These are phyloP conservation scores for Pythium phragmitis DNA, from an alignment of 352 stramenopile genomes.

Conservation along the genomic window DNA sequence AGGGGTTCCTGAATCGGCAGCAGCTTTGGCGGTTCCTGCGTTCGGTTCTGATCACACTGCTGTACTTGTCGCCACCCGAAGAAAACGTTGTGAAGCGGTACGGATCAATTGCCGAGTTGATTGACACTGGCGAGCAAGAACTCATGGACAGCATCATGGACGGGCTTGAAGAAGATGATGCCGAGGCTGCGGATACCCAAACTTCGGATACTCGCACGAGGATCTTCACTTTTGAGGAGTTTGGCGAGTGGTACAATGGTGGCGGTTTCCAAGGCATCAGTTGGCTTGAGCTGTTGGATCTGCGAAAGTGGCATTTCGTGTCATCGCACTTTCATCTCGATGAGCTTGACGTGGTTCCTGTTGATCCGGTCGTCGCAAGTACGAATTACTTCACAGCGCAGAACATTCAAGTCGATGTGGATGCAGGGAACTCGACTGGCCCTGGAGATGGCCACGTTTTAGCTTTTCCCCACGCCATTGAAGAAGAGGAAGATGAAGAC, in stretches of 20 bases:
- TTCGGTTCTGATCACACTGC: constrained; percentile 70
- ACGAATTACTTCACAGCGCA: constrained; percentile 86
- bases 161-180: constrained; percentile 40
- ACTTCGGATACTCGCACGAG: constrained; percentile 54
- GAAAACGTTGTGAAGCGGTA: constrained; percentile 56
- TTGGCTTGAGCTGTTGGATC: constrained; percentile 83
- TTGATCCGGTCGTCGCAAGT: constrained; percentile 70
- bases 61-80: constrained; percentile 68
- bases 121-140: constrained; percentile 75
- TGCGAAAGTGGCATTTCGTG: constrained; percentile 84
- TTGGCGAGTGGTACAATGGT: constrained; percentile 84
- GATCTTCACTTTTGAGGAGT: constrained; percentile 82
- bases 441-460: constrained; percentile 4
- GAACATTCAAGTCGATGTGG: constrained; percentile 80
- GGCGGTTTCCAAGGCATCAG: constrained; percentile 77
- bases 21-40: constrained; percentile 86
- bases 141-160: constrained; percentile 81
- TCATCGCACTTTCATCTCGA: constrained; percentile 68
- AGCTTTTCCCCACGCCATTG: constrained; percentile 57
- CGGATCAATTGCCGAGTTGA: constrained; percentile 65
- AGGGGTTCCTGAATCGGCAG: constrained; percentile 72
- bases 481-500: constrained; percentile 55
- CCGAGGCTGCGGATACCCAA: constrained; percentile 24
- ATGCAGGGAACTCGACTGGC: constrained; percentile 37
- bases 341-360: constrained; percentile 58